phyloP scores from a whole-genome alignment of 164 flowering plant species.

The Buxus sempervirens region DNA sequence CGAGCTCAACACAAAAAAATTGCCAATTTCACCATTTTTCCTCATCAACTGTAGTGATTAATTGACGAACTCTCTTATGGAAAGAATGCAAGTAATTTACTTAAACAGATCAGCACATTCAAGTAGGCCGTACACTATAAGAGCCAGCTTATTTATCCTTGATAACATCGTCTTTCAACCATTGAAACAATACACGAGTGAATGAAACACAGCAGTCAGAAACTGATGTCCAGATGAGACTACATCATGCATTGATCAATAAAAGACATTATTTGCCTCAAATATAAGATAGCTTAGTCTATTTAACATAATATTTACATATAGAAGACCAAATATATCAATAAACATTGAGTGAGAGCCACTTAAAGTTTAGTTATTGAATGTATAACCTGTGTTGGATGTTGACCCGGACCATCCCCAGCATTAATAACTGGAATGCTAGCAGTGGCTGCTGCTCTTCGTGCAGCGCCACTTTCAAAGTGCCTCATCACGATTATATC shows the following conservation, averaged over 20 bases:
- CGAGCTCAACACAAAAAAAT: too few relatives aligned
- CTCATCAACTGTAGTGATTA: too few relatives aligned
- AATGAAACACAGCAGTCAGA: too few relatives aligned
- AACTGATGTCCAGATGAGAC: not conserved
- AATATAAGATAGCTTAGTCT: not conserved
- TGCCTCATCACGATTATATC: constrained; percentile 98
- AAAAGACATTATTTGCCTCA: not conserved
- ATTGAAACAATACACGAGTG: too few relatives aligned
- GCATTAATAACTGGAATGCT: constrained; percentile 92
- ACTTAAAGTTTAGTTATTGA: not conserved
- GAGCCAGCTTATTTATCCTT: too few relatives aligned
- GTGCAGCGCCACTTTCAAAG: constrained; percentile 98
- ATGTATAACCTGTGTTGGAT: constrained; percentile 81
- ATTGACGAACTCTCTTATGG: too few relatives aligned
- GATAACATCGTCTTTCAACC: too few relatives aligned
- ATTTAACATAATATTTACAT: too few relatives aligned
- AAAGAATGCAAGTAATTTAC: too few relatives aligned
- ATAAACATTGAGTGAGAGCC: not conserved
- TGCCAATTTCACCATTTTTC: too few relatives aligned
- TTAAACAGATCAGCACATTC: too few relatives aligned
- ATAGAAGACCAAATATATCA: not conserved
- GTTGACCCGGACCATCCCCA: constrained; percentile 99
- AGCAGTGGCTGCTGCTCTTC: constrained; percentile 82
- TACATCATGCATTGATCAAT: not conserved
- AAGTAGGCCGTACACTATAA: too few relatives aligned